A percentile compares a stretch with the other conserved stretches of the same genome.
Conservation (phyloP, 345 rosid genomes). For the Lepidium sativum region DNA sequence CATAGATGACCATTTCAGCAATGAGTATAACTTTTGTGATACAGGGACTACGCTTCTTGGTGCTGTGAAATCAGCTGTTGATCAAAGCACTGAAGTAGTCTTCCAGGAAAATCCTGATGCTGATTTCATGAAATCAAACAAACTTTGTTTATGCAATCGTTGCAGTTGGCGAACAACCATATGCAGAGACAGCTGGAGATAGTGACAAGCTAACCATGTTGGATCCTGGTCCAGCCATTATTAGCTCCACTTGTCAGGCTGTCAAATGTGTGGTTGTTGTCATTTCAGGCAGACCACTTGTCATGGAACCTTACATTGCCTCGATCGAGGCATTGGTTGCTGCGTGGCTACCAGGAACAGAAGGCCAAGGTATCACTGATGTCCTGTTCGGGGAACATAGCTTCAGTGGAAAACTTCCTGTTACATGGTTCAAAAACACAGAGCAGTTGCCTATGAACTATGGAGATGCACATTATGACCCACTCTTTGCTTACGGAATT, state of each 20-base stretch:
- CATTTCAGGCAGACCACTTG: constrained; percentile 81
- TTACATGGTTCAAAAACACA: constrained; percentile 78
- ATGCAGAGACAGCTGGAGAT: constrained; percentile 82
- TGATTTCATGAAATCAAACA: constrained; percentile 56
- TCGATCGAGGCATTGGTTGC: constrained; percentile 69
- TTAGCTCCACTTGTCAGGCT: constrained; percentile 53
- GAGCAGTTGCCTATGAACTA: constrained; percentile 92
- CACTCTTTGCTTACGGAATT: constrained; percentile 69
- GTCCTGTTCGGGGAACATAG: constrained; percentile 77
- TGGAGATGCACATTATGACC: constrained; percentile 72
- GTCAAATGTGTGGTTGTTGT: constrained; percentile 71
- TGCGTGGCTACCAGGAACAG: constrained; percentile 94
- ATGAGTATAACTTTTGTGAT: not conserved
- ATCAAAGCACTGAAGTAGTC: constrained; percentile 55
- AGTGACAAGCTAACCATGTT: constrained; percentile 54
- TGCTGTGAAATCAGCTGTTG: constrained; percentile 63
- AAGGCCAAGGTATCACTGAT: constrained; percentile 89
- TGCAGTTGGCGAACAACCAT: constrained; percentile 74
- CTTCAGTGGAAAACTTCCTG: constrained; percentile 78
- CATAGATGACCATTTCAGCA: not conserved
- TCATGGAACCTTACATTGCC: constrained; percentile 64
- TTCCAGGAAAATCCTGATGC: constrained; percentile 54
- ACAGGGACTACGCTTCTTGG: constrained; percentile 79
- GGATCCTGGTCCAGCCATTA: constrained; percentile 56
- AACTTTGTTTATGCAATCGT: constrained; percentile 71